Evolutionary conservation across 306 rosid genomes (phyloP).

Genomic region (Acmispon strigosus): DNA sequence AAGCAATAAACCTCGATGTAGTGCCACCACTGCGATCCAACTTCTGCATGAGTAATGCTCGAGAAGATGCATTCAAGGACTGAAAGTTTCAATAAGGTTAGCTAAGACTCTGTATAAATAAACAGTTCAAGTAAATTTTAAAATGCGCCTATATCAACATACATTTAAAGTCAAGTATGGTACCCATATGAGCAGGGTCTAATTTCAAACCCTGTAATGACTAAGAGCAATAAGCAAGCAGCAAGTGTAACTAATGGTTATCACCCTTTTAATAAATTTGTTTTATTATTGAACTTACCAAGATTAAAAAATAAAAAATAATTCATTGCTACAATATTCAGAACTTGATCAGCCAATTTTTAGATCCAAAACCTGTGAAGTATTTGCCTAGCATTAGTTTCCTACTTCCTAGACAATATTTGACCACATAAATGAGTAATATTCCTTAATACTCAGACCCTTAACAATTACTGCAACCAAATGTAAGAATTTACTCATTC

Average conservation of each 20-base stretch:
- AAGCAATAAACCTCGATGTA: conserved; percentile 49
- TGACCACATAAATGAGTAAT: neutral
- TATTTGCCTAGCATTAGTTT: neutral
- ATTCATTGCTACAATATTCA: neutral
- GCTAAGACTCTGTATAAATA: neutral
- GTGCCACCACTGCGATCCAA: conserved; percentile 93
- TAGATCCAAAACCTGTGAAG: neutral
- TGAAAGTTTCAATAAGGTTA: conserved; percentile 39
- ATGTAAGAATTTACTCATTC: too few species aligned
- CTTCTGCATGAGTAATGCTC: conserved; percentile 92
- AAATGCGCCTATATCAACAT: neutral
- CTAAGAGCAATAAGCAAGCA: neutral
- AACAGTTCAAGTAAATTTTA: neutral
- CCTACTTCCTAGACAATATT: neutral
- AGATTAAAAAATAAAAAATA: neutral
- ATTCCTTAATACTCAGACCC: neutral
- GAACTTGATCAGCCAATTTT: neutral
- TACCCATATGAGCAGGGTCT: neutral
- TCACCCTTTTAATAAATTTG: neutral
- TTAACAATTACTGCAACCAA: neutral
- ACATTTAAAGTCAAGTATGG: neutral
- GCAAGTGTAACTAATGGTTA: neutral
- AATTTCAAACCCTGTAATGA: neutral
- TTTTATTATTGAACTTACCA: neutral
- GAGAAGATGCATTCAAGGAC: conserved; percentile 78